Base-by-base conservation (phyloP, 176 grass and related monocot genomes). In the Urochloa ruziziensis region DNA sequence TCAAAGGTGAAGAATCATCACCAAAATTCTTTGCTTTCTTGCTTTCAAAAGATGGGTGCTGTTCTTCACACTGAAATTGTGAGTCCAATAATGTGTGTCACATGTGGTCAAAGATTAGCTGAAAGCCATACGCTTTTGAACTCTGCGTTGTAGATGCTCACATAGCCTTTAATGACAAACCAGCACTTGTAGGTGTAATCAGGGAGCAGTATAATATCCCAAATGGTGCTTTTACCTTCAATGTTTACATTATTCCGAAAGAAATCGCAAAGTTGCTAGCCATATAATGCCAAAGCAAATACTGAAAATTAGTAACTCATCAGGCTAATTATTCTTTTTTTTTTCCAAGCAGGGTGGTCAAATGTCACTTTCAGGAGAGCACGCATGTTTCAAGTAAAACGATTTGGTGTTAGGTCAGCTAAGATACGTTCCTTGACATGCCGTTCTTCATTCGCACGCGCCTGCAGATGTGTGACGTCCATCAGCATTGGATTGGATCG, bases 331-430 rank as follows among this genome's bases (percentile, higher is more conserved):
- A 62, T 62, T 27, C 23, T 4, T 11, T 24, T 52, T 52, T 25
- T 3, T 39, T 30, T 58, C 23, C 51, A 60, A 17, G 36, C 25
- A 59, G 52, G 52, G 36, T 33, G 67, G 27, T 70, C 25, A 61
- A 37, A 57, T 44, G 54, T 82, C 35, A 46, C 37, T 71, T 72
- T 72, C 80, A 82, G 48, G 39, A 18, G 36, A 40, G 18, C 46
- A 53, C 51, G 15, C 23, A 21, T 56, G 47, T 64, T 68, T 51
- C 23, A 24, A 34, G 66, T 80, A 16, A 33, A 64, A 39, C 32
- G 57, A 74, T 83, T 74, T 57, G 81, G 70, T 39, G 81, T 74
- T 64, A 53, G 81, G 43, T 65, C 16, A 63, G 58, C 28, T 25
- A 10, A 39, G 44, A 83, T 66, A 12, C 81, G 57, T 37, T 63